phyloP scores from a whole-genome alignment of 495 filamentous ascomycete species.

The Aspergillus funiculosus region DNA sequence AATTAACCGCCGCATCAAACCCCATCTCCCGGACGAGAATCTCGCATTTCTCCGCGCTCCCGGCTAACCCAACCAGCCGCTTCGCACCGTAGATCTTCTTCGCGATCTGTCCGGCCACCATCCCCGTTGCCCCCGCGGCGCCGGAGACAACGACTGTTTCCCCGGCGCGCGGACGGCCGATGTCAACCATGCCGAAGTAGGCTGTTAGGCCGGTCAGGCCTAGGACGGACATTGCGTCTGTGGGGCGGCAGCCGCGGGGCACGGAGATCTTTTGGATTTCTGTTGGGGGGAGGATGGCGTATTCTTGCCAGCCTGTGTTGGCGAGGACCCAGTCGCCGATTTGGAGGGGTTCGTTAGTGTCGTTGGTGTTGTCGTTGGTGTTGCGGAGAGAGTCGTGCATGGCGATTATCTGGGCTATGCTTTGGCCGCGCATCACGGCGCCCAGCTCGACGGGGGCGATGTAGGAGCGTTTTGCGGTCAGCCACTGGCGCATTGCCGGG shows the following conservation, averaged over 20 bases:
- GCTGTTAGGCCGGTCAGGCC: conserved; percentile 58
- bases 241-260: conserved; percentile 43
- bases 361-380: no score
- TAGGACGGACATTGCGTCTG: conserved; percentile 56
- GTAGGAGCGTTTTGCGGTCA: conserved; percentile 62
- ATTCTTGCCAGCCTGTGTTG: conserved; percentile 56
- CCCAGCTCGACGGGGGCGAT: conserved; percentile 59
- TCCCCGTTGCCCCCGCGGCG: conserved; percentile 66
- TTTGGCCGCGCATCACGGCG: conserved; percentile 60
- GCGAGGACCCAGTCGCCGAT: conserved; percentile 49
- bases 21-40: conserved; percentile 45
- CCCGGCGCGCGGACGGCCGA: conserved; percentile 50
- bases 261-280: conserved; percentile 40
- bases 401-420: conserved; percentile 49
- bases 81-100: conserved; percentile 55
- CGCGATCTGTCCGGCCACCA: conserved; percentile 63
- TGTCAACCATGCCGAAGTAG: conserved; percentile 59
- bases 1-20: conserved; percentile 52
- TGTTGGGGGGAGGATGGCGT: conserved; percentile 46
- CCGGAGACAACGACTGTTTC: conserved; percentile 64
- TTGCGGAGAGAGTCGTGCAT: conserved; percentile 35
- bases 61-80: conserved; percentile 48
- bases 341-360: no score
- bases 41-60: conserved; percentile 43
- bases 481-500: conserved; percentile 76